Evolutionary conservation across 257 asterid species (phyloP), one percentile per base, ranked within the genome.

Genomic region (Scutellaria baicalensis): DNA sequence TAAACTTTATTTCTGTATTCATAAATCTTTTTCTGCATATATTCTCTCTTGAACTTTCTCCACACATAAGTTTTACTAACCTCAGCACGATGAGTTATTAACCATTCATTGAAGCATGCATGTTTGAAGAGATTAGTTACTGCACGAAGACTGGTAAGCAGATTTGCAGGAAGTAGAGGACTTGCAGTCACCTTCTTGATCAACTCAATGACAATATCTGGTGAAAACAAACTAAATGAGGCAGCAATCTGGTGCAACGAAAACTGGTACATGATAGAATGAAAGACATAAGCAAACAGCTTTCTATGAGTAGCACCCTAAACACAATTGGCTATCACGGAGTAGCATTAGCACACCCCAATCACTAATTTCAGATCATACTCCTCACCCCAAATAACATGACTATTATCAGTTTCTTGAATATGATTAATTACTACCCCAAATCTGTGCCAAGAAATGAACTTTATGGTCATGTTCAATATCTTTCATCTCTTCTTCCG

Each of bases 71-170:
- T 7, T 44, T 56, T 42, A 78, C 89, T 77, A 67, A 91, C 99
- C 97, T 94, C 99, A 18, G 79, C 78, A 38, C 93, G 95, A 75
- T 88, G 87, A 66, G 63, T 78, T 77, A 76, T 78, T 73, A 91
- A 78, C 97, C 96, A 89, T 66, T 78, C 96, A 75, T 75, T 77
- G 72, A 68, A 87, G 66, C 59, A 61, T 20, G 85, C 64, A 70
- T 61, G 80, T 82, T 80, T 94, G 83, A 94, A 91, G 72, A 91
- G 90, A 82, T 94, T 94, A 20, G 93, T 79, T 79, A 89, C 85
- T 62, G 83, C 93, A 47, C 99, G 99, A 72, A 88, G 85, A 83
- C 88, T 83, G 68, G 97, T 94, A 75, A 94, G 87, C 56, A 91
- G 83, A 81, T 92, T 94, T 59, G 93, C 87, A 27, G 98, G 95